These are phyloP conservation scores for Rhizoclosmatium globosum DNA, from an alignment of 192 early-diverging fungal species.

Conservation along the genomic window DNA sequence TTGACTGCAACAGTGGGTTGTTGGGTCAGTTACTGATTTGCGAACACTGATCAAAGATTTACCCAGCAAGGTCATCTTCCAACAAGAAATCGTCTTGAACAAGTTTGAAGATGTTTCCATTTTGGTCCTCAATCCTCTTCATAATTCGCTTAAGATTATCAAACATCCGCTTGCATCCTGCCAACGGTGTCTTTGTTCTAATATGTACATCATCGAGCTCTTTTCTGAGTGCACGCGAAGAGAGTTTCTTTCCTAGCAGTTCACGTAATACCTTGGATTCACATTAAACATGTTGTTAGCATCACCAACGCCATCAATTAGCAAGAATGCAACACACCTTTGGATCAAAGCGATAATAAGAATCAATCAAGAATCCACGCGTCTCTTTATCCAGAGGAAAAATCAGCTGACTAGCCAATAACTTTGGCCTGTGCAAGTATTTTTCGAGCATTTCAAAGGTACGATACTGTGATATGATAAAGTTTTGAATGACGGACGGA, in stretches of 20 bases:
- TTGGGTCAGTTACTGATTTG: neutral
- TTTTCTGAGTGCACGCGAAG: constrained; percentile 49
- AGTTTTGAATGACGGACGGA: constrained; percentile 35
- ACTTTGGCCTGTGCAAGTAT: constrained; percentile 51
- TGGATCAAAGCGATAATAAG: constrained; percentile 58
- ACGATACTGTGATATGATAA: constrained; percentile 52
- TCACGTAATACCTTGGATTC: constrained; percentile 40
- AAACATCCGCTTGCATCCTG: constrained; percentile 64
- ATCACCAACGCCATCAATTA: no score
- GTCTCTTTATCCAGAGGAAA: constrained; percentile 46
- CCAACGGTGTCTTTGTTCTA: constrained; percentile 43
- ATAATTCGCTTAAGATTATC: constrained; percentile 72
- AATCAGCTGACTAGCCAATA: constrained; percentile 46
- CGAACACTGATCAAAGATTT: neutral
- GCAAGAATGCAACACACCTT: constrained; percentile 23
- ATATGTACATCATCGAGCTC: constrained; percentile 56
- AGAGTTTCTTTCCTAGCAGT: constrained; percentile 64
- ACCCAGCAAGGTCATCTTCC: constrained; percentile 55
- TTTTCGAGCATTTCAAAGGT: constrained; percentile 58
- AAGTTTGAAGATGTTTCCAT: constrained; percentile 55
- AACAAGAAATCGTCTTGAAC: constrained; percentile 62
- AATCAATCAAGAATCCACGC: constrained; percentile 46
- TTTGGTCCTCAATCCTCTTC: constrained; percentile 64
- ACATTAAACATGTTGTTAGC: constrained; percentile 8
- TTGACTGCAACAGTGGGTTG: constrained; percentile 39